phyloP scores from a whole-genome alignment of 1,284 basidiomycete species.

The Malassezia brasiliensis region DNA sequence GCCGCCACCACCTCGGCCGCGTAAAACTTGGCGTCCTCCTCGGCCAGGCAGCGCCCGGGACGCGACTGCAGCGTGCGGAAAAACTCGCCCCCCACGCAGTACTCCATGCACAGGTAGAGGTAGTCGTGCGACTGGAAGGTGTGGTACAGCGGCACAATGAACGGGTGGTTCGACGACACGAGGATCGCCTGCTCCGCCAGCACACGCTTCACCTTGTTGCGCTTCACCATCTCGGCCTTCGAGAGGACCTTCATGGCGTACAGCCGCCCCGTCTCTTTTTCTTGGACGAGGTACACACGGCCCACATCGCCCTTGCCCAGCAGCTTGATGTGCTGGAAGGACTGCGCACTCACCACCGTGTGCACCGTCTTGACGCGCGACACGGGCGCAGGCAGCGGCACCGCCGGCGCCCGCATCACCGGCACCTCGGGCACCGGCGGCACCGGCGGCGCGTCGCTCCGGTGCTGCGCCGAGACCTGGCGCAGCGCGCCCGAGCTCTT shows the following conservation, averaged over 20 bases:
- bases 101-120: slow-evolving; percentile 52
- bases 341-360: slow-evolving; percentile 40
- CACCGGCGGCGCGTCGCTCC: slow-evolving; percentile 3
- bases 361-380: slow-evolving; percentile 67
- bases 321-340: slow-evolving; percentile 46
- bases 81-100: slow-evolving; percentile 99
- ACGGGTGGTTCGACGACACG: slow-evolving; percentile 44
- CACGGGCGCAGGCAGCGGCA: slow-evolving; percentile 1
- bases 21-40: slow-evolving; percentile 93
- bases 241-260: slow-evolving; percentile 48
- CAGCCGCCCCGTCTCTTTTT: slow-evolving; percentile 37
- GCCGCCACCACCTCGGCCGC: slow-evolving; percentile 97
- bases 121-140: slow-evolving; percentile 47
- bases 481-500: slow-evolving; percentile 12
- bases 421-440: neutral
- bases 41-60: slow-evolving; percentile 87
- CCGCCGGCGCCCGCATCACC: neutral
- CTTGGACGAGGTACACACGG: slow-evolving; percentile 44
- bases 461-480: neutral
- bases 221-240: slow-evolving; percentile 48
- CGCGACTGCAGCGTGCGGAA: slow-evolving; percentile 74
- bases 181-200: slow-evolving; percentile 47
- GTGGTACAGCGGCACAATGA: slow-evolving; percentile 47
- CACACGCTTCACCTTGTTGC: slow-evolving; percentile 47
- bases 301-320: slow-evolving; percentile 48